These are phyloP conservation scores for Fomes fomentarius DNA, from an alignment of 1,284 basidiomycete species.

Conservation along the genomic window DNA sequence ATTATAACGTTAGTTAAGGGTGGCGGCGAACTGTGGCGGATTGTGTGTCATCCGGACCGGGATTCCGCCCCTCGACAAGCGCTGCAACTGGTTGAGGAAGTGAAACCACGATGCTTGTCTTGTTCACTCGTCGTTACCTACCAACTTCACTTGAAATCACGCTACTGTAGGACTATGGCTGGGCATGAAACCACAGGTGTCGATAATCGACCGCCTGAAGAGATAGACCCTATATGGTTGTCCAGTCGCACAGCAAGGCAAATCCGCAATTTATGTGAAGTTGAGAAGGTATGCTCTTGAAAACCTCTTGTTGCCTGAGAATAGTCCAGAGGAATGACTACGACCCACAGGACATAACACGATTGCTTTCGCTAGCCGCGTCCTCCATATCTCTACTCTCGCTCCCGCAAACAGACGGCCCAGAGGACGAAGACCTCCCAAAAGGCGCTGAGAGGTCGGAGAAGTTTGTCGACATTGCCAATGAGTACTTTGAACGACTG, in stretches of 20 bases:
- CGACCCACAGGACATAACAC: slow-evolving; percentile 65
- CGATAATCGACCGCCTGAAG: slow-evolving; percentile 11
- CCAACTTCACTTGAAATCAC: no score
- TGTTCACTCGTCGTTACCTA: no score
- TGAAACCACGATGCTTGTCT: no score
- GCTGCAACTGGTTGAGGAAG: no score
- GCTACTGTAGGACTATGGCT: no score
- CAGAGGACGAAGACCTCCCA: slow-evolving; percentile 60
- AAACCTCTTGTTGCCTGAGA: neutral
- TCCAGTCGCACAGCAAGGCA: slow-evolving; percentile 79
- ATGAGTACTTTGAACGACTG: slow-evolving; percentile 80
- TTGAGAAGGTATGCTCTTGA: slow-evolving; percentile 66
- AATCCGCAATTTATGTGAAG: slow-evolving; percentile 78
- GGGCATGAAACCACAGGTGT: neutral
- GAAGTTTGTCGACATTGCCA: slow-evolving; percentile 80
- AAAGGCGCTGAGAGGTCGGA: slow-evolving; percentile 82
- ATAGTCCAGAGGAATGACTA: neutral
- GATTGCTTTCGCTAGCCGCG: slow-evolving; percentile 71
- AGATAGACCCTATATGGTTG: slow-evolving; percentile 73
- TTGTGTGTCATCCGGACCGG: no score
- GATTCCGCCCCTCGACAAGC: no score
- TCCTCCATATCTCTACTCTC: slow-evolving; percentile 77
- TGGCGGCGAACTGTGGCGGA: no score
- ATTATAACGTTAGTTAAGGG: no score
- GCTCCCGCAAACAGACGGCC: slow-evolving; percentile 73